Conservation (phyloP, 2,329 filamentous ascomycete species). For the Chaetomiaceae sp. region DNA sequence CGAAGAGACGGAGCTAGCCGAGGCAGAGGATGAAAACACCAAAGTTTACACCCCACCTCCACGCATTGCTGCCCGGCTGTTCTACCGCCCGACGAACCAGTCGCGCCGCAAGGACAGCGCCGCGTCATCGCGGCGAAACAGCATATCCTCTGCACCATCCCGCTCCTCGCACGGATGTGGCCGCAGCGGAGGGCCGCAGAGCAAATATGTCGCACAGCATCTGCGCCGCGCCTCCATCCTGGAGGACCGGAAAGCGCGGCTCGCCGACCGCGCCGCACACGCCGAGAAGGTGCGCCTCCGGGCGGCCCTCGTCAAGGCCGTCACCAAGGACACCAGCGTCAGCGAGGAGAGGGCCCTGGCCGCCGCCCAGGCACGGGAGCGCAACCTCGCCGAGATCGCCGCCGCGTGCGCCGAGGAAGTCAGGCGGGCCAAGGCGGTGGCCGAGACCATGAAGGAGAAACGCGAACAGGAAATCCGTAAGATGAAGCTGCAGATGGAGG, state of each 20-base stretch:
- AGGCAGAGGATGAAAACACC: conserved; percentile 27
- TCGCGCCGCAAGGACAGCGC: conserved; percentile 68
- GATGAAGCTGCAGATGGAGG: conserved; percentile 69
- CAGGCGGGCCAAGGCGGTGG: conserved; percentile 73
- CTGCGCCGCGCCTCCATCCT: conserved; percentile 74
- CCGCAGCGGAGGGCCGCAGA: conserved; percentile 55
- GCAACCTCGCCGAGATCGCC: conserved; percentile 74
- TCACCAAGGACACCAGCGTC: conserved; percentile 55
- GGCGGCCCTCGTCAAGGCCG: conserved; percentile 67
- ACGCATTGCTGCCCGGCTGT: conserved; percentile 65
- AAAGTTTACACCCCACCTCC: conserved; percentile 58
- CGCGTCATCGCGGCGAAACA: conserved; percentile 72
- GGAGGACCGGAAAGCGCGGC: conserved; percentile 70
- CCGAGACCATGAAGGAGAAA: conserved; percentile 74
- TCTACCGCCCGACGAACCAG: conserved; percentile 58
- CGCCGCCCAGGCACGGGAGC: conserved; percentile 70
- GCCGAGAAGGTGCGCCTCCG: conserved; percentile 76
- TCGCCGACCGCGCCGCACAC: conserved; percentile 74
- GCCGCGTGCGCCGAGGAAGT: conserved; percentile 79
- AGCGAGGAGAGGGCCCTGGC: conserved; percentile 73
- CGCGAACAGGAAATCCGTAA: conserved; percentile 67
- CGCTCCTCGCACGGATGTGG: conserved; percentile 58
- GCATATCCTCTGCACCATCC: conserved; percentile 69
- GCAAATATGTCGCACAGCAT: conserved; percentile 72
- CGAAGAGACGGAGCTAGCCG: conserved; percentile 23